These are phyloP conservation scores for Aspergillus heteromorphus DNA, from an alignment of 495 filamentous ascomycete species.

Conservation along the genomic window DNA sequence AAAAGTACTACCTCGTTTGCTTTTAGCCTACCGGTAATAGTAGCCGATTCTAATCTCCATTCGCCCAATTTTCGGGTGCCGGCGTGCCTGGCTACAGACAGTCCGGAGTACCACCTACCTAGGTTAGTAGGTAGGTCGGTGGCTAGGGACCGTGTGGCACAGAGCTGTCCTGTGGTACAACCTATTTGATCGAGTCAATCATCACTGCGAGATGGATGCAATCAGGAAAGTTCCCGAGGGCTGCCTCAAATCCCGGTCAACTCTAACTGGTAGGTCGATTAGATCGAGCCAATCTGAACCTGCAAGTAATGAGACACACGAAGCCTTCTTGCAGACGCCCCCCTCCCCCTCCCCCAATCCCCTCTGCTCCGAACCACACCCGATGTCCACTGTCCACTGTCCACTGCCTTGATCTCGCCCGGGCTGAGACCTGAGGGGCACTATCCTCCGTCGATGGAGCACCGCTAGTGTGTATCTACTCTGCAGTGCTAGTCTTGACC, in stretches of 20 bases:
- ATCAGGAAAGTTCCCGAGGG: constrained; percentile 1
- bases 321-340: constrained; percentile 1
- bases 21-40: not conserved
- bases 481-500: not conserved
- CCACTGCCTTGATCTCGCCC: not conserved
- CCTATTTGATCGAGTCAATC: not conserved
- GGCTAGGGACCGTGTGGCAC: too few relatives aligned
- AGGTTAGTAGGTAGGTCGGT: too few relatives aligned
- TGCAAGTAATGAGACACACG: constrained; percentile 8
- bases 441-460: too few relatives aligned
- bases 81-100: not conserved
- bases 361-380: not conserved
- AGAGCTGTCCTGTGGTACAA: too few relatives aligned
- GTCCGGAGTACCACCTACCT: too few relatives aligned
- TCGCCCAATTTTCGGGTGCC: not conserved
- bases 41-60: not conserved
- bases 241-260: constrained; percentile 3
- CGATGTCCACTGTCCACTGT: not conserved
- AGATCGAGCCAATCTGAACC: constrained; percentile 2
- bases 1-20: too few relatives aligned
- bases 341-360: too few relatives aligned
- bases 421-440: not conserved
- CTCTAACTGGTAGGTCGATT: not conserved
- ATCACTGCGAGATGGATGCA: not conserved
- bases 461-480: too few relatives aligned